A percentile compares a stretch with the other conserved stretches of the same genome.
Evolutionary conservation across 2,329 filamentous ascomycete species (phyloP).

Genomic region (Trichoderma citrinoviride): DNA sequence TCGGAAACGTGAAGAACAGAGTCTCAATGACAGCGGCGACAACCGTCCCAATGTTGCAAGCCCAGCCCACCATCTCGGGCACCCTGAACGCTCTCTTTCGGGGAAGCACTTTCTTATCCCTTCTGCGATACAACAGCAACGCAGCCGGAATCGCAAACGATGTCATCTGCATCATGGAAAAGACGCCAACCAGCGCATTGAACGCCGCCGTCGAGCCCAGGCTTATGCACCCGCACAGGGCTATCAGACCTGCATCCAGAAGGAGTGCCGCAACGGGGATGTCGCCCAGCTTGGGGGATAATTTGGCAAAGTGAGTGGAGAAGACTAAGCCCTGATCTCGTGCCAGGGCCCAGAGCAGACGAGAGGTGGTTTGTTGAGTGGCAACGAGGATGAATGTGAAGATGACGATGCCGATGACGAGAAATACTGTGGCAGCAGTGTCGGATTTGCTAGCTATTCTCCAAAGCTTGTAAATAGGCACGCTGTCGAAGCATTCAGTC

Average conservation of each 20-base stretch:
- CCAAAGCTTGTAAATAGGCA: constrained; percentile 20
- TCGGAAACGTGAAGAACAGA: constrained; percentile 18
- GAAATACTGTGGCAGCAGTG: constrained; percentile 18
- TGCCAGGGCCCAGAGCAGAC: constrained; percentile 25
- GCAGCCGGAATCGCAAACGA: constrained; percentile 18
- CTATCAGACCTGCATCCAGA: constrained; percentile 10
- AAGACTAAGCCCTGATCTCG: constrained; percentile 23
- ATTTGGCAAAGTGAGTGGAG: not conserved
- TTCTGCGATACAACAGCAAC: constrained; percentile 9
- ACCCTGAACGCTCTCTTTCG: constrained; percentile 14
- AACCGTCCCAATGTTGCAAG: constrained; percentile 17
- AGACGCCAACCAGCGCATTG: constrained; percentile 6
- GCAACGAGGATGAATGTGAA: constrained; percentile 24
- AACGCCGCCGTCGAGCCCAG: constrained; percentile 16
- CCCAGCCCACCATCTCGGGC: constrained; percentile 16
- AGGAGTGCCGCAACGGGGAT: constrained; percentile 13
- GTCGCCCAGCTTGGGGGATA: not conserved
- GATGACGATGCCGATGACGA: constrained; percentile 18
- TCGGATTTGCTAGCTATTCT: constrained; percentile 16
- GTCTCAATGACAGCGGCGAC: constrained; percentile 14
- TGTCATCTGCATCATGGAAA: constrained; percentile 13
- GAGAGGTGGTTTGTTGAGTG: constrained; percentile 25
- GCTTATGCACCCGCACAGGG: constrained; percentile 16
- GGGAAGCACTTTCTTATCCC: not conserved
- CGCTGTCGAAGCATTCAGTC: not conserved